A percentile compares a stretch with the other conserved stretches of the same genome.
phyloP scores from a whole-genome alignment of 805 yeast genomes.

The Saccharomycopsis selenospora region DNA sequence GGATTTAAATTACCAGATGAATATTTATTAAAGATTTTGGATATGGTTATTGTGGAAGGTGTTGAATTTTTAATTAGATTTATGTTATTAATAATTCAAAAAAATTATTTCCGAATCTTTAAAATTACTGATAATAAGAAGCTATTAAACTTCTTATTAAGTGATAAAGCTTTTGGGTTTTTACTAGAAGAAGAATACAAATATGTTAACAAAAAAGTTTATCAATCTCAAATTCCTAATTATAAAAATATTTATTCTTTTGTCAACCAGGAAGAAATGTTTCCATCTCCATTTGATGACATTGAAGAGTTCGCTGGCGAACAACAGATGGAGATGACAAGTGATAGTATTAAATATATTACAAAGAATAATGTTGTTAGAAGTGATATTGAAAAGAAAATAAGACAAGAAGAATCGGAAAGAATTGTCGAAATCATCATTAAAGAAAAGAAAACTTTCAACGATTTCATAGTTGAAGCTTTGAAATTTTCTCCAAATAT shows the following conservation, averaged over 20 bases:
- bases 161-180: constrained; percentile 14
- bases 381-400: constrained; percentile 6
- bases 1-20: constrained; percentile 15
- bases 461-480: constrained; percentile 18
- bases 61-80: constrained; percentile 20
- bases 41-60: constrained; percentile 20
- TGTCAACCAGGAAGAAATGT: constrained; percentile 1
- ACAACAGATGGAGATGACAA: background rate
- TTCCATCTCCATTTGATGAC: constrained; percentile 9
- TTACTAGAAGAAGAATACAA: constrained; percentile 13
- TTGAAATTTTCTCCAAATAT: constrained; percentile 18
- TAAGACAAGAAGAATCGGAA: background rate
- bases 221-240: constrained; percentile 10
- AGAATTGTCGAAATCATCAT: constrained; percentile 14
- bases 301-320: background rate
- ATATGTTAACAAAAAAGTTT: constrained; percentile 8
- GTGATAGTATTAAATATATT: constrained; percentile 5
- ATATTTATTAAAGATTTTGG: constrained; percentile 16
- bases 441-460: constrained; percentile 15
- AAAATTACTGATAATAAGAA: constrained; percentile 14
- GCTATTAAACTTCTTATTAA: constrained; percentile 15
- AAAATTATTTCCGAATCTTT: constrained; percentile 20
- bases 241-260: constrained; percentile 11
- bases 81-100: constrained; percentile 17
- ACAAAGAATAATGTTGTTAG: constrained; percentile 8